Base-by-base conservation (phyloP, 164 flowering plant species). In the Santalum album region DNA sequence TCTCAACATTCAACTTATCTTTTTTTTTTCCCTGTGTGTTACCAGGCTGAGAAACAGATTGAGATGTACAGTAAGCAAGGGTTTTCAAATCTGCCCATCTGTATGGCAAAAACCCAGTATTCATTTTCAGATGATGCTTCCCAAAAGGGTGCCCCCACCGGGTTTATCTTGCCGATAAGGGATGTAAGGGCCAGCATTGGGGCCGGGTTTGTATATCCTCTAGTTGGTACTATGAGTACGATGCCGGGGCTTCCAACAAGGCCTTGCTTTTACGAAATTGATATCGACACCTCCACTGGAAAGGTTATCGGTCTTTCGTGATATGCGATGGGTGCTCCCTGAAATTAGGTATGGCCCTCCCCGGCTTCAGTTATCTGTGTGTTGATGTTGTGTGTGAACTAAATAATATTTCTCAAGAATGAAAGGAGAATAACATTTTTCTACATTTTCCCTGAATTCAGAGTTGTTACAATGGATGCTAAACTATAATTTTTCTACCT, bases 201-300 rank as follows among this genome's bases (percentile, higher is more conserved):
- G 24, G 99, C 99, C n/a, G 97, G 99, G 43, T 92, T 92, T 63
- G 89, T 92, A 21, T 87, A 85, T 65, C 97, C 99, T 12, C 61
- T 92, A 3, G 94, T 89, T 21, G 99, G 99, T n/a, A 82, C 96
- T 7, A 92, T 89, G 99, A 85, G 91, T 55, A 92, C 99, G 11
- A 92, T 92, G 99, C 99, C 99, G 1, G 97, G 99, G 17, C 94
- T 92, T 60, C 99, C 80, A 0, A 92, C 99, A 11, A 77, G 99
- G 58, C 99, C 99, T 42, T 92, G 96, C 79, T 92, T 89, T 67
- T 92, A 79, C 46, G 99, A 92, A 42, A 89, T 92, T 45, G 99
- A 92, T 63, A 61, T 92, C 9, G 92, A 89, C 69, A 81, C 87
- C 1, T 49, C 80, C 26, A 84, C 96, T 0, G 97, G 99, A 24